Percentiles rank a stretch among this genome's conserved stretches.
Conservation (phyloP, 192 early-diverging fungal genomes). For the Chytriomyces sp. region DNA sequence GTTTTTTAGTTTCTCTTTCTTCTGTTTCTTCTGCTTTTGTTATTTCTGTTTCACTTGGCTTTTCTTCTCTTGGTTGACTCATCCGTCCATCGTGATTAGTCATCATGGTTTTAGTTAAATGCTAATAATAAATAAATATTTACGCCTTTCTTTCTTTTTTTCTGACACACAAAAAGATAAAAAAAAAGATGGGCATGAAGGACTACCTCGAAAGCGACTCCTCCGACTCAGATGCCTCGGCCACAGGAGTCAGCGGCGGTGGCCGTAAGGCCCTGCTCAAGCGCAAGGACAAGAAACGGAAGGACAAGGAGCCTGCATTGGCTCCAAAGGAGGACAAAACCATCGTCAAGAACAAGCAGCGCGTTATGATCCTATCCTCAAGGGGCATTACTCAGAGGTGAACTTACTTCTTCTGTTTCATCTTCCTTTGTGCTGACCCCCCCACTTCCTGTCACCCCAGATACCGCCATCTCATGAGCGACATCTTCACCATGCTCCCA, state of each 20-base stretch:
- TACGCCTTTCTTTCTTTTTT: not conserved
- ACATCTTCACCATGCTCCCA: slow-evolving; percentile 85
- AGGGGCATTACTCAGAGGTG: slow-evolving; percentile 87
- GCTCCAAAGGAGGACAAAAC: slow-evolving; percentile 8
- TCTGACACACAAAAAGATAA: not conserved
- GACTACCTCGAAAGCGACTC: slow-evolving; percentile 6
- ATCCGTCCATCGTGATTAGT: too few relatives aligned
- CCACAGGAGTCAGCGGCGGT: not conserved
- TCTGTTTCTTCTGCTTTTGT: too few relatives aligned
- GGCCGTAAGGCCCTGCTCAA: slow-evolving; percentile 34
- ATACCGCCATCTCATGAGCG: slow-evolving; percentile 90
- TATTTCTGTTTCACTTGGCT: too few relatives aligned
- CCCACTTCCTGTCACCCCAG: slow-evolving; percentile 44
- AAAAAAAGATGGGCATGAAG: not conserved
- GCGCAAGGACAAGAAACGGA: not conserved
- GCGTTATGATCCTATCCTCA: slow-evolving; percentile 86
- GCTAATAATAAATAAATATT: too few relatives aligned
- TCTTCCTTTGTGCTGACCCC: not conserved
- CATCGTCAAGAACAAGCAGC: slow-evolving; percentile 78
- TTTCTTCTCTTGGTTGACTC: too few relatives aligned
- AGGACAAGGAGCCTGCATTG: slow-evolving; percentile 10
- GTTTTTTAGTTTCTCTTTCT: too few relatives aligned
- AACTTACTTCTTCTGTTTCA: not conserved
- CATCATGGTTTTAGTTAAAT: too few relatives aligned
- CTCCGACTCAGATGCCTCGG: not conserved